A percentile compares a stretch with the other conserved stretches of the same genome.
These are phyloP conservation scores for Backusella liffmaniae DNA, from an alignment of 192 early-diverging fungal species.

Conservation along the genomic window DNA sequence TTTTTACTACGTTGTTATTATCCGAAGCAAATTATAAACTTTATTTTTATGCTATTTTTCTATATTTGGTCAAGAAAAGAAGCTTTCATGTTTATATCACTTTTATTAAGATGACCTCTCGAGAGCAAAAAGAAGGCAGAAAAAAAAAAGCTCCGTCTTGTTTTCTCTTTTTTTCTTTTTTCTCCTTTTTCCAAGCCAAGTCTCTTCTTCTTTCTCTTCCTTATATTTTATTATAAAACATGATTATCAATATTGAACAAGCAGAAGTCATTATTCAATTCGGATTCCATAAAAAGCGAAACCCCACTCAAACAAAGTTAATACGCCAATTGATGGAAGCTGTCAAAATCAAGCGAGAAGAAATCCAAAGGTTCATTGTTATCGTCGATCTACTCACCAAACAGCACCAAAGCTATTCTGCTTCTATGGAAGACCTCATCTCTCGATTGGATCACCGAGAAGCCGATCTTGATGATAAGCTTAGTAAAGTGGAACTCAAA, in stretches of 20 bases:
- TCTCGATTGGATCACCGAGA: background rate
- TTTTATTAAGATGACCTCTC: background rate
- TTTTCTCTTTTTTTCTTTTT: background rate
- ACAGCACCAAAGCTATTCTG: background rate
- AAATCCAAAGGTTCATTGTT: background rate
- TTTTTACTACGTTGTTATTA: background rate
- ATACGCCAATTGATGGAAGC: background rate
- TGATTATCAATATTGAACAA: conserved; percentile 4
- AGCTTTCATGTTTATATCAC: background rate
- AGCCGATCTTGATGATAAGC: background rate
- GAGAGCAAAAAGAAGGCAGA: background rate
- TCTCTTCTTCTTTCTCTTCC: background rate
- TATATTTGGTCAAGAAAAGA: background rate
- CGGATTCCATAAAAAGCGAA: background rate
- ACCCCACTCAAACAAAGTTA: conserved; percentile 5
- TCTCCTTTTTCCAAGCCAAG: background rate
- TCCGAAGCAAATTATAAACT: background rate
- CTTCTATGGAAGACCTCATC: background rate
- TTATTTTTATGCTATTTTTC: background rate
- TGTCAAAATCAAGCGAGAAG: background rate
- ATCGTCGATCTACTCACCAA: background rate
- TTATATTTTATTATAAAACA: background rate
- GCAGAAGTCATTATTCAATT: conserved; percentile 5
- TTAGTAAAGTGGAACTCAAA: background rate
- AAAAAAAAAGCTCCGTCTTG: background rate